Evolutionary conservation across 345 rosid genomes (phyloP).

Genomic region (Crucihimalaya himalaica): DNA sequence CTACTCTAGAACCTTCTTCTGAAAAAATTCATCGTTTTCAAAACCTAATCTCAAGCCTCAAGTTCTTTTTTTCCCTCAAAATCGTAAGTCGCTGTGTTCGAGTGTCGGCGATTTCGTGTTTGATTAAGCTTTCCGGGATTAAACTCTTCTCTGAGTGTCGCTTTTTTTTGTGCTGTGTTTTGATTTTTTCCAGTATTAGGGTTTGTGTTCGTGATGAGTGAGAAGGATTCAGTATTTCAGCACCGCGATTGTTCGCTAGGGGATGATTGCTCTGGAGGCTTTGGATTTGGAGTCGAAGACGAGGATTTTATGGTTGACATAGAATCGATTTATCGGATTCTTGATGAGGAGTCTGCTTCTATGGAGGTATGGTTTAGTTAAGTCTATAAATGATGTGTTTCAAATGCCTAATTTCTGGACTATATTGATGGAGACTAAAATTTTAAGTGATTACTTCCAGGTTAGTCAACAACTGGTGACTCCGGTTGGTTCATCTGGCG

Average conservation of each 20-base stretch:
- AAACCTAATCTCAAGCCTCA: neutral
- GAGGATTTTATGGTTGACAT: conserved; percentile 37
- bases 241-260: conserved; percentile 2
- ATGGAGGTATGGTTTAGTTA: conserved; percentile 36
- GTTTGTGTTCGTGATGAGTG: conserved; percentile 39
- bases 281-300: conserved; percentile 5
- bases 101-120: conserved; percentile 6
- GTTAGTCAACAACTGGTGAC: conserved; percentile 25
- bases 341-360: conserved; percentile 35
- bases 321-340: conserved; percentile 31
- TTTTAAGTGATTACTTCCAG: conserved; percentile 33
- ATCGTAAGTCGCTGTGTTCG: neutral
- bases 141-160: neutral
- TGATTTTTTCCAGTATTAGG: neutral
- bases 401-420: conserved; percentile 4
- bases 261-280: conserved; percentile 10
- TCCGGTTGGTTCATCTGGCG: conserved; percentile 27
- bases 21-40: neutral
- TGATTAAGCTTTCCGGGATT: neutral
- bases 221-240: conserved; percentile 11
- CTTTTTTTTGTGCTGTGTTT: neutral
- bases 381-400: neutral
- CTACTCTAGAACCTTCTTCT: conserved; percentile 13
- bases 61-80: neutral
- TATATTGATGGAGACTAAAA: neutral